Conservation (phyloP, 2,329 filamentous ascomycete genomes). For the Pochonia chlamydosporia region DNA sequence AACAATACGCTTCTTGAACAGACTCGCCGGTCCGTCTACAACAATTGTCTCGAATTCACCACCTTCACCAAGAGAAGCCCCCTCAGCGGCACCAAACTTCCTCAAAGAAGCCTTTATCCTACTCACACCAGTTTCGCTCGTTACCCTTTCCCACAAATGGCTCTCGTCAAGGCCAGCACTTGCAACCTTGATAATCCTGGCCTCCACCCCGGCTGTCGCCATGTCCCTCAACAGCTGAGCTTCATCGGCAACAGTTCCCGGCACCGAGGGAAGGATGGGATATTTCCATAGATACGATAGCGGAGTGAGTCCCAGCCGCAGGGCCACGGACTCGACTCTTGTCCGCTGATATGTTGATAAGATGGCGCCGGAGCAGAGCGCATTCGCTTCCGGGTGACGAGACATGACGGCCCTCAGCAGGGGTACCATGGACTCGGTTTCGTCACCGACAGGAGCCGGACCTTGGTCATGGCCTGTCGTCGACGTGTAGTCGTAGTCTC, state of each 20-base stretch:
- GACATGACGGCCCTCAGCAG: conserved; percentile 63
- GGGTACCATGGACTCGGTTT: conserved; percentile 81
- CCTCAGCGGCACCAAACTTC: conserved; percentile 62
- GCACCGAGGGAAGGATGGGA: conserved; percentile 57
- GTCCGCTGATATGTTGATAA: conserved; percentile 94
- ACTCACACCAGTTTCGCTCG: conserved; percentile 43
- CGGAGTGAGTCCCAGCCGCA: conserved; percentile 75
- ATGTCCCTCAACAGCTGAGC: conserved; percentile 73
- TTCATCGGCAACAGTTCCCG: conserved; percentile 29
- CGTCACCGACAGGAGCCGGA: conserved; percentile 47
- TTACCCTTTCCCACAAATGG: conserved; percentile 77
- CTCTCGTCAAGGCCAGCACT: conserved; percentile 79
- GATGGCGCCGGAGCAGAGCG: conserved; percentile 85
- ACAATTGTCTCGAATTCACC: conserved; percentile 95
- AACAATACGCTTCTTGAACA: conserved; percentile 69
- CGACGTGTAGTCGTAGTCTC: conserved; percentile 55
- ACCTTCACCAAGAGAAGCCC: conserved; percentile 81
- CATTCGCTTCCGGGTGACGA: conserved; percentile 74
- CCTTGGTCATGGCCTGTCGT: conserved; percentile 15
- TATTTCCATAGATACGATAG: conserved; percentile 93
- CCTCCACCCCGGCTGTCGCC: conserved; percentile 69
- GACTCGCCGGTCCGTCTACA: conserved; percentile 64
- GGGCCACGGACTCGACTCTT: conserved; percentile 84
- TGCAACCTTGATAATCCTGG: conserved; percentile 92
- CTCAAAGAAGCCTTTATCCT: conserved; percentile 49